Evolutionary conservation across 2,329 filamentous ascomycete species (phyloP).

Genomic region (Cadophora malorum): DNA sequence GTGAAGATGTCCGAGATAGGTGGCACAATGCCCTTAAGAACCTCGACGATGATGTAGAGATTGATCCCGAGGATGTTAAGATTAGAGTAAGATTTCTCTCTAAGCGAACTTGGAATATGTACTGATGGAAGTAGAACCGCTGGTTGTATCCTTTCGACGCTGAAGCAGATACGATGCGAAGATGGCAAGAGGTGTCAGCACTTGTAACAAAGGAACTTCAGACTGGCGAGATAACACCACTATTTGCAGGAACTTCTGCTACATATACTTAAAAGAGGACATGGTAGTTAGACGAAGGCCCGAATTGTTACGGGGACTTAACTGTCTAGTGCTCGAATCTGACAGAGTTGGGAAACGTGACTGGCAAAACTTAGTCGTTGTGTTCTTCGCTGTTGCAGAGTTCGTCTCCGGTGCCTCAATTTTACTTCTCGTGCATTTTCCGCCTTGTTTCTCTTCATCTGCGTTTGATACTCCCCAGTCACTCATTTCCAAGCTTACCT

Average conservation of each 20-base stretch:
- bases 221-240: slow-evolving; percentile 48
- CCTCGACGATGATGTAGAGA: slow-evolving; percentile 50
- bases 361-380: too few relatives aligned
- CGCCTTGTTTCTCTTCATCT: too few relatives aligned
- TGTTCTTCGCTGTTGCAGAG: too few relatives aligned
- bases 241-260: slow-evolving; percentile 40
- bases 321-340: too few relatives aligned
- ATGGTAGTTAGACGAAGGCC: too few relatives aligned
- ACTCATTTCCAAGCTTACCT: too few relatives aligned
- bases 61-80: slow-evolving; percentile 54
- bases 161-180: slow-evolving; percentile 50
- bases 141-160: slow-evolving; percentile 56
- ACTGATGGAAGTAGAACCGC: slow-evolving; percentile 47
- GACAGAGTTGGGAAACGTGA: too few relatives aligned
- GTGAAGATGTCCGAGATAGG: slow-evolving; percentile 51
- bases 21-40: slow-evolving; percentile 53
- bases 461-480: too few relatives aligned
- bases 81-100: slow-evolving; percentile 45
- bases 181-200: slow-evolving; percentile 51
- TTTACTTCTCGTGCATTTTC: too few relatives aligned
- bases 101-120: neutral
- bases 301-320: too few relatives aligned
- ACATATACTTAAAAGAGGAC: too few relatives aligned
- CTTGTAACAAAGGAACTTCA: slow-evolving; percentile 47
- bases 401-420: too few relatives aligned